Base-by-base conservation (phyloP, 2,329 filamentous ascomycete genomes). In the Helotiales sp. region DNA sequence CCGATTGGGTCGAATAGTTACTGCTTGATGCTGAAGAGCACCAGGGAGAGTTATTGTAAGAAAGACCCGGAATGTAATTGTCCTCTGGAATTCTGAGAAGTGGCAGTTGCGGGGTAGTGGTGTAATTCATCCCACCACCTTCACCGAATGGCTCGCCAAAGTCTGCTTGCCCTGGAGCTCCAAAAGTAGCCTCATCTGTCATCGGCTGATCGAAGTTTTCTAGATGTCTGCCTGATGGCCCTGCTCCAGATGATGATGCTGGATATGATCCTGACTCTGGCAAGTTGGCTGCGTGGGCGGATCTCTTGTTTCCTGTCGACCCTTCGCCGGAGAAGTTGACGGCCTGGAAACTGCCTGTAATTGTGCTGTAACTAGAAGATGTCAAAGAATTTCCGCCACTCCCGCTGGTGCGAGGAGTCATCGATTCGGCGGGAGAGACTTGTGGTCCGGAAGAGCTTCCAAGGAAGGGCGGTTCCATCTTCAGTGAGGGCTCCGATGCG, bases 11-110 rank as follows among this genome's bases (percentile, higher is more conserved):
- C 8, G 68, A 70, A 54, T 65, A 68, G 24, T 62, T 67, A 51
- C 69, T 71, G 36, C 68, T 66, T 53, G 68, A 70, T 44, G 67
- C 67, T 4, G 69, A 70, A 22, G 68, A 70, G 54, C 67, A 69
- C 65, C 64, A 70, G 15, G 67, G 67, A 8, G 69, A 70, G 42
- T 63, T 67, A 22, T 67, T 65, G 42, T 68, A 67, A 13, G 66
- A 63, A 7, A 68, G 51, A 13, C 62, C 58, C n/a, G 69, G 63
- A n/a, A 63, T 62, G 52, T 58, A 67, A 34, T 58, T 52, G 24
- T 70, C 68, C 48, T 69, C 68, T 3, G 69, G 68, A 22, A 71
- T 70, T 15, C 60, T 62, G 17, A 71, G 44, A 38, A 67, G 59
- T 40, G 67, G 67, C 10, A 69, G 59, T 17, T 60, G 58, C 10